phyloP scores from a whole-genome alignment of 192 early-diverging fungal species.

The Allomyces macrogynus region DNA sequence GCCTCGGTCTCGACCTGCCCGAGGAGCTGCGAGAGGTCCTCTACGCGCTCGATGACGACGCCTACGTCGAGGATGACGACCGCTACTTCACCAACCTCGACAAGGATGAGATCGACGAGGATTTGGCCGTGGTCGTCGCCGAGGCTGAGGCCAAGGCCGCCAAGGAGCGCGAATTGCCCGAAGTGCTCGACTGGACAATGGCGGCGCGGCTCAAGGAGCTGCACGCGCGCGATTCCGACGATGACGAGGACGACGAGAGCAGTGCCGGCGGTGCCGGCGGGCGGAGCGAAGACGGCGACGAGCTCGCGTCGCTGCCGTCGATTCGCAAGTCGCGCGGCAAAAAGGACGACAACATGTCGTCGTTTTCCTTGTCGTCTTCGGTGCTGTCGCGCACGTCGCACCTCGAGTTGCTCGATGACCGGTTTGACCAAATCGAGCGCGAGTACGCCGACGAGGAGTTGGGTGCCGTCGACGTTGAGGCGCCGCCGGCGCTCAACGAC shows the following conservation, averaged over 20 bases:
- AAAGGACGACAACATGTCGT: constrained; percentile 14
- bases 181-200: constrained; percentile 18
- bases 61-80: constrained; percentile 59
- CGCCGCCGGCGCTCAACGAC: background rate
- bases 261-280: constrained; percentile 18
- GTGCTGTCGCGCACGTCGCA: constrained; percentile 83
- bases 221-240: background rate
- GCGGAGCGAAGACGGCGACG: background rate
- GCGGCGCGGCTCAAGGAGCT: background rate
- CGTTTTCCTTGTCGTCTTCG: constrained; percentile 75
- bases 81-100: constrained; percentile 57
- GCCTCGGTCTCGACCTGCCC: constrained; percentile 51
- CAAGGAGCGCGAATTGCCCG: constrained; percentile 15
- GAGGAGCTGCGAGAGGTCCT: constrained; percentile 65
- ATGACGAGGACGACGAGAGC: constrained; percentile 19
- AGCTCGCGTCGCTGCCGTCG: background rate
- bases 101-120: constrained; percentile 35
- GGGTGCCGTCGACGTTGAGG: constrained; percentile 7
- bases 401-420: constrained; percentile 75
- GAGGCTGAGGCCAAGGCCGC: constrained; percentile 23
- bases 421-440: constrained; percentile 54
- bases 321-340: background rate
- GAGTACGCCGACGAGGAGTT: constrained; percentile 3
- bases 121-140: constrained; percentile 24
- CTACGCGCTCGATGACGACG: constrained; percentile 81